Evolutionary conservation across 1,139 yeast species (phyloP), one percentile per base, ranked within the genome.

Genomic region (Diutina siamensis): DNA sequence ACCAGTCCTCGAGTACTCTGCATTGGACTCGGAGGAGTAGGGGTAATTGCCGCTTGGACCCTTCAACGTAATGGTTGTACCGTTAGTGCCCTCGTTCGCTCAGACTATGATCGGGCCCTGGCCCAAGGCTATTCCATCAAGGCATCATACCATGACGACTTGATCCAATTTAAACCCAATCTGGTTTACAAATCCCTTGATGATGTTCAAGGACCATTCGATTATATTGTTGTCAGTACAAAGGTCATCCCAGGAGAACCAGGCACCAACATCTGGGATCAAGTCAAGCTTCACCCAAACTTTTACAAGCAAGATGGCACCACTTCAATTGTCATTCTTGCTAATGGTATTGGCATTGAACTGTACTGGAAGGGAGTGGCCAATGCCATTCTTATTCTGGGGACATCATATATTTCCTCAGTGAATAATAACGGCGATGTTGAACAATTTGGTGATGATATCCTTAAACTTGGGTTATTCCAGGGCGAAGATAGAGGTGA

Each of bases 311-410:
- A 15, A 3, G 42, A 38, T 4, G 20, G 20, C 4, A 48, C 49
- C 20, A 72, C 86, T 3, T 68, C 74, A 2, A 74, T 85, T 48
- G 76, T 83, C 2, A 68, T 83, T 49, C 59, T 83, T 44, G 92
- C 84, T 60, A 84, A 84, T 55, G 94, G 94, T 3, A 67, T 82
- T 48, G 88, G 80, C 35, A 81, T 83, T 50, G 94, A 85, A 57
- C 64, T 17, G 3, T 22, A 38, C n/a, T 38, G 42, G 42, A 22
- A 25, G n/a, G 20, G n/a, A 3, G 10, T 38, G 3, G 15, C 20
- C 19, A 22, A 25, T n/a, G 32, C 13, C 10, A 27, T 38, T 13
- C 31, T 38, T 15, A 25, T 38, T 5, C 42, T 38, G 42, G 42
- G 42, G 18, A 38, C 42, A 15, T 25, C 33, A 12, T 38, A 38